phyloP scores from a whole-genome alignment of 2,329 filamentous ascomycete species.

The Aspergillus hiratsukae region DNA sequence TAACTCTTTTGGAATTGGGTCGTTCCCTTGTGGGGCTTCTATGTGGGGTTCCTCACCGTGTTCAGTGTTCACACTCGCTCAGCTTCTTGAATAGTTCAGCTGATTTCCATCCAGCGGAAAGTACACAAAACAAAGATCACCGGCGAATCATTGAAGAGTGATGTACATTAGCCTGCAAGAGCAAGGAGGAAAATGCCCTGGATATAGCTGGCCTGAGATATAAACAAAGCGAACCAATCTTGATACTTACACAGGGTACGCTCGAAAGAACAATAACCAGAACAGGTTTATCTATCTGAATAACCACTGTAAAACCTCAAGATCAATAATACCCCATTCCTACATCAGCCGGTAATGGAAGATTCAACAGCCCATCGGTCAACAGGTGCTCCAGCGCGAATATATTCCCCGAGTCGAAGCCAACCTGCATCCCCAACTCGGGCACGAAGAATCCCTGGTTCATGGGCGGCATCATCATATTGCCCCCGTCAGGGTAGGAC shows the following conservation, averaged over 20 bases:
- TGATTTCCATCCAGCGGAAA: not conserved
- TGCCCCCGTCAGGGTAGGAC: conserved; percentile 11
- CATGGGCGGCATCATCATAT: conserved; percentile 14
- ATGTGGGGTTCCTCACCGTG: not conserved
- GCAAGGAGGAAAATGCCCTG: not conserved
- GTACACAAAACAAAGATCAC: not conserved
- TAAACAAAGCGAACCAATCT: not conserved
- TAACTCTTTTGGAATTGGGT: not conserved
- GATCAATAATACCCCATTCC: conserved; percentile 19
- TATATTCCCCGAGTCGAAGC: conserved; percentile 26
- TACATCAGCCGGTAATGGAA: conserved; percentile 22
- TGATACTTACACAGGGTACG: not conserved
- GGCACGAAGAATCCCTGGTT: conserved; percentile 20
- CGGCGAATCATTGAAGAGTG: not conserved
- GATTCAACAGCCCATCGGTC: conserved; percentile 29
- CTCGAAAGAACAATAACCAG: not conserved
- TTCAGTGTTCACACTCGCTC: not conserved
- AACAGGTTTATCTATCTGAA: not conserved
- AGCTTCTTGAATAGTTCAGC: too few relatives aligned
- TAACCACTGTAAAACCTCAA: not conserved
- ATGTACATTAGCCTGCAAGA: not conserved
- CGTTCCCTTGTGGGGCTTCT: not conserved
- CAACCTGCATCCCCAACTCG: conserved; percentile 23
- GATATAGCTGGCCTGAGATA: not conserved
- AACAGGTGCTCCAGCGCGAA: conserved; percentile 29